Conservation (phyloP, 345 rosid genomes). For the Brassica nigra region DNA sequence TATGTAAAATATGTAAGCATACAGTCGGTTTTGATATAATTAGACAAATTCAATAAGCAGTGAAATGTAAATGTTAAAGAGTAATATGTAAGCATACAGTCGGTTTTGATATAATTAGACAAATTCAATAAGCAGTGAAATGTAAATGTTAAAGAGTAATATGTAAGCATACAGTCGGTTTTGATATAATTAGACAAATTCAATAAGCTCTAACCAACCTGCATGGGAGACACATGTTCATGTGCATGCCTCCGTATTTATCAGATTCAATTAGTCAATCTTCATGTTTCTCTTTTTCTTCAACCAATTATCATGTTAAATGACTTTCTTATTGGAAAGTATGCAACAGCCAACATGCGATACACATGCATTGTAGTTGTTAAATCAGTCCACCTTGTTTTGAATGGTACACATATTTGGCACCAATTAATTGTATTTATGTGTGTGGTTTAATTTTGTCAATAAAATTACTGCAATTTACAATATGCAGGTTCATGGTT, state of each 20-base stretch:
- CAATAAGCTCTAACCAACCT: slow-evolving; percentile 26
- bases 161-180: background rate
- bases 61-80: slow-evolving; percentile 16
- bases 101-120: slow-evolving; percentile 19
- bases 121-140: slow-evolving; percentile 26
- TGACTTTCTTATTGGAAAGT: background rate
- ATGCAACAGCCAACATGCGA: slow-evolving; percentile 37
- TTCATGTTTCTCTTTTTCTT: slow-evolving; percentile 6
- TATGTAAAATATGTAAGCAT: background rate
- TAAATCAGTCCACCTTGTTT: slow-evolving; percentile 19
- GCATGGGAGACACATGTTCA: slow-evolving; percentile 40
- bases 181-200: slow-evolving; percentile 23
- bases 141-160: slow-evolving; percentile 1
- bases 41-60: slow-evolving; percentile 25
- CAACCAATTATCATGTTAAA: slow-evolving; percentile 26
- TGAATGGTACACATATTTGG: slow-evolving; percentile 20
- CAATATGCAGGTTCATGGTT: background rate
- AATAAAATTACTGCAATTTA: background rate
- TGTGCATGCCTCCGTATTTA: slow-evolving; percentile 26
- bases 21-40: slow-evolving; percentile 11
- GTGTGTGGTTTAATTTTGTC: background rate
- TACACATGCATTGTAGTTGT: slow-evolving; percentile 34
- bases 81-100: background rate
- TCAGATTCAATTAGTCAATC: background rate
- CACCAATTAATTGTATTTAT: background rate